Conservation (phyloP, 2,329 filamentous ascomycete genomes). For the Annulohypoxylon truncatum region DNA sequence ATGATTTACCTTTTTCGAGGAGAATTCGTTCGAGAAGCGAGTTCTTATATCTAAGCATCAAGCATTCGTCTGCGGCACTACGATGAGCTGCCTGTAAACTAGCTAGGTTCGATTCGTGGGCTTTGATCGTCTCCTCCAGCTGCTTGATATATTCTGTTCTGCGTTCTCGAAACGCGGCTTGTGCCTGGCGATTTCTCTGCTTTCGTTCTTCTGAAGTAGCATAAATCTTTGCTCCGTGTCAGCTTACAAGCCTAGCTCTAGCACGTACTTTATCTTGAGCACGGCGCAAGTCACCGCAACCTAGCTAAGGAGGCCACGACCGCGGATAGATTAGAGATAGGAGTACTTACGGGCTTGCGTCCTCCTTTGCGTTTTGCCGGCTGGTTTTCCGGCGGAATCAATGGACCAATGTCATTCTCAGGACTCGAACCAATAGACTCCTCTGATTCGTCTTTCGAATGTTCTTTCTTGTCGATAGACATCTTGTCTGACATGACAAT, state of each 20-base stretch:
- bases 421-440: conserved; percentile 71
- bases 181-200: conserved; percentile 95
- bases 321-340: conserved; percentile 20
- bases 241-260: conserved; percentile 28
- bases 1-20: conserved; percentile 85
- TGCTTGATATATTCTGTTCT: conserved; percentile 99
- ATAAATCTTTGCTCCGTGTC: conserved; percentile 77
- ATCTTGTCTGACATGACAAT: conserved; percentile 73
- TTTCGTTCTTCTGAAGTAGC: conserved; percentile 98
- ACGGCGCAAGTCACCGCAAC: conserved; percentile 3
- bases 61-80: conserved; percentile 92
- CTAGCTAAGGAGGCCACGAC: background rate
- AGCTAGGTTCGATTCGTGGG: conserved; percentile 93
- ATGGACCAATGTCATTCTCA: conserved; percentile 63
- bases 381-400: conserved; percentile 63
- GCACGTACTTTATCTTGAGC: background rate
- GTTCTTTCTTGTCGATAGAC: conserved; percentile 73
- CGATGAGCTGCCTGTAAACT: conserved; percentile 94
- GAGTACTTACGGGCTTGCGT: conserved; percentile 84
- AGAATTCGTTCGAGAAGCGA: conserved; percentile 94
- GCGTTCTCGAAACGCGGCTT: conserved; percentile 95
- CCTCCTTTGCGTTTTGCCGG: conserved; percentile 96
- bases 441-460: conserved; percentile 68
- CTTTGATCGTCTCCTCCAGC: conserved; percentile 95
- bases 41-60: conserved; percentile 99